Evolutionary conservation across 371 early-diverging fungal genomes (phyloP).

Genomic region (Globomyces sp.): DNA sequence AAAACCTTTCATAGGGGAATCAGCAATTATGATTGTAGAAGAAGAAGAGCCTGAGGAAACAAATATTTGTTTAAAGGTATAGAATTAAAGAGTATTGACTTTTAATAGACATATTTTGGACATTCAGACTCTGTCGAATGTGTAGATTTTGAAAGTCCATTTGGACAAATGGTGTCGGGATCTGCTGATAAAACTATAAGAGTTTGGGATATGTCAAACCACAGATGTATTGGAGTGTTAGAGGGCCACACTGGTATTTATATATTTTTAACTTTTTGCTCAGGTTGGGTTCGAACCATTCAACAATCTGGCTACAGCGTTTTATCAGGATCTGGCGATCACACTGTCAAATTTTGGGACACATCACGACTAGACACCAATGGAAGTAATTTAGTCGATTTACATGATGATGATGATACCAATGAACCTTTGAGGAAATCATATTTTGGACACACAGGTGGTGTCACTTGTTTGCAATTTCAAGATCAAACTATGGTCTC

Average conservation of each 20-base stretch:
- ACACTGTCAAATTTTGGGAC: conserved; percentile 83
- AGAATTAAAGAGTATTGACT: too few species aligned
- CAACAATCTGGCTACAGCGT: conserved; percentile 65
- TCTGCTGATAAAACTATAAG: conserved; percentile 75
- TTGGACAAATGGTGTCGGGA: conserved; percentile 68
- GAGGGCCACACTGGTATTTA: conserved; percentile 56
- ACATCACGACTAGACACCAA: conserved; percentile 53
- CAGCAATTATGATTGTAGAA: conserved; percentile 28
- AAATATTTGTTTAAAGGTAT: conserved; percentile 28
- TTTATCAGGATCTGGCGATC: conserved; percentile 78
- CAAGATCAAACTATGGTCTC: conserved; percentile 59
- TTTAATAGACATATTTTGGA: conserved; percentile 52
- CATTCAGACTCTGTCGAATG: conserved; percentile 71
- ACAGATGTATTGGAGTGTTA: conserved; percentile 57
- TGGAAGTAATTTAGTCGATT: conserved; percentile 26
- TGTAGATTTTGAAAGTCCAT: conserved; percentile 65
- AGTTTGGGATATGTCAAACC: conserved; percentile 68
- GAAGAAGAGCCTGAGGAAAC: conserved; percentile 22
- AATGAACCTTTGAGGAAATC: conserved; percentile 28
- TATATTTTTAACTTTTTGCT: neutral
- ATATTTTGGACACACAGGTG: conserved; percentile 57
- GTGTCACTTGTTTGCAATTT: conserved; percentile 56
- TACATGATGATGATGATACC: conserved; percentile 18
- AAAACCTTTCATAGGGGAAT: neutral
- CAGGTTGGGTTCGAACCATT: conserved; percentile 56